Conservation (phyloP, 257 asterid species). For the Solanum tacnaense region DNA sequence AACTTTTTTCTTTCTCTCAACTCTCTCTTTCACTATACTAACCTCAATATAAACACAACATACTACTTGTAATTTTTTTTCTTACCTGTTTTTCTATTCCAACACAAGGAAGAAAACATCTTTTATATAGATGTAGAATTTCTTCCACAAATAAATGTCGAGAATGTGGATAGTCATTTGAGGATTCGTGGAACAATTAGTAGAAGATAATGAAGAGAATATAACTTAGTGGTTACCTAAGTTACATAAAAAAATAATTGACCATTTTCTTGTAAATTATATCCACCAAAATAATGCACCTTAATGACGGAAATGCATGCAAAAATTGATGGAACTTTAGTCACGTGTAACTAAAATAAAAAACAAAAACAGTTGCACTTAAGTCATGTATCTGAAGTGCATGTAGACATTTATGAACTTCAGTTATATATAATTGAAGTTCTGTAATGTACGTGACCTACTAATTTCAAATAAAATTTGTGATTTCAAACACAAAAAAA, state of each 20-base stretch:
- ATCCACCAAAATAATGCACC: not conserved
- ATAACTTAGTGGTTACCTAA: not conserved
- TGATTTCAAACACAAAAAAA: too few relatives aligned
- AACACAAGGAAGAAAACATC: not conserved
- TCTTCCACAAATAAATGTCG: not conserved
- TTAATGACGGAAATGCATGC: too few relatives aligned
- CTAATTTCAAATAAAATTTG: too few relatives aligned
- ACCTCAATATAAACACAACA: too few relatives aligned
- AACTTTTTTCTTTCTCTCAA: not conserved
- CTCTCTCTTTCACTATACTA: not conserved
- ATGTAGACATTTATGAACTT: too few relatives aligned
- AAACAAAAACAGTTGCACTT: too few relatives aligned
- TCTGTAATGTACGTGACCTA: too few relatives aligned
- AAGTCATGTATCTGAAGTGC: too few relatives aligned
- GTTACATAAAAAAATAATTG: not conserved
- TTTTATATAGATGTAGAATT: not conserved
- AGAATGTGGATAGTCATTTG: not conserved
- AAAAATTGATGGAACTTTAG: too few relatives aligned
- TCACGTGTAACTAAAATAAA: too few relatives aligned
- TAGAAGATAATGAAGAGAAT: too few relatives aligned
- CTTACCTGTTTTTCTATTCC: not conserved
- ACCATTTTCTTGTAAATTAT: not conserved
- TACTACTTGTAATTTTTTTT: not conserved
- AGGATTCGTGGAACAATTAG: fast-evolving
- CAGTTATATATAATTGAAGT: too few relatives aligned